A percentile compares a stretch with the other conserved stretches of the same genome.
Evolutionary conservation across 176 grass and related monocot genomes (phyloP).

Genomic region (Carex parvula): DNA sequence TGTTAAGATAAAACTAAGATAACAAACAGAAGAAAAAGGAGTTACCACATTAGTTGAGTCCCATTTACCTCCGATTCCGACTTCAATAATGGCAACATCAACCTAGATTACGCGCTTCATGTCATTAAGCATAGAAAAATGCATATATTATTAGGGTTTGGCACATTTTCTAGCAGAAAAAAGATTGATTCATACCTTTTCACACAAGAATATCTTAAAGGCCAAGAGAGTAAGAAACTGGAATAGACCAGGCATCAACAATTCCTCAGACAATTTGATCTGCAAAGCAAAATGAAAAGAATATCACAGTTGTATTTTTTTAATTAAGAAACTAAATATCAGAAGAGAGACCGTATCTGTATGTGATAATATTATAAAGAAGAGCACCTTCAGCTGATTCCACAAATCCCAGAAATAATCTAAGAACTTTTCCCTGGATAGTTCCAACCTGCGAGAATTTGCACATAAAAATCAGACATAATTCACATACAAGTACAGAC

Average conservation of each 20-base stretch:
- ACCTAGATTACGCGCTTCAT: constrained; percentile 39
- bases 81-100: constrained; percentile 92
- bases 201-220: constrained; percentile 91
- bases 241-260: constrained; percentile 41
- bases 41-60: constrained; percentile 92
- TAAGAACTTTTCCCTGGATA: constrained; percentile 79
- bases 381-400: constrained; percentile 67
- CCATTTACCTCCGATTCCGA: constrained; percentile 92
- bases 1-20: constrained; percentile 4
- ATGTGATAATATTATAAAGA: constrained; percentile 11
- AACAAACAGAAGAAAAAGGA: not conserved
- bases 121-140: constrained; percentile 14
- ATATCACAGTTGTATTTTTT: not conserved
- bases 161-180: constrained; percentile 1
- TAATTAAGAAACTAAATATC: not conserved
- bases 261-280: constrained; percentile 24
- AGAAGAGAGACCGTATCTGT: not conserved
- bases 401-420: constrained; percentile 85
- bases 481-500: not conserved
- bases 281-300: constrained; percentile 30
- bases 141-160: not conserved
- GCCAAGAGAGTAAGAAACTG: constrained; percentile 44
- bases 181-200: constrained; percentile 41
- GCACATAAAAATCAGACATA: not conserved
- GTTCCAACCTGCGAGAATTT: constrained; percentile 50